phyloP scores from a whole-genome alignment of 2,329 filamentous ascomycete genomes.

The Aspergillus aculeatinus region DNA sequence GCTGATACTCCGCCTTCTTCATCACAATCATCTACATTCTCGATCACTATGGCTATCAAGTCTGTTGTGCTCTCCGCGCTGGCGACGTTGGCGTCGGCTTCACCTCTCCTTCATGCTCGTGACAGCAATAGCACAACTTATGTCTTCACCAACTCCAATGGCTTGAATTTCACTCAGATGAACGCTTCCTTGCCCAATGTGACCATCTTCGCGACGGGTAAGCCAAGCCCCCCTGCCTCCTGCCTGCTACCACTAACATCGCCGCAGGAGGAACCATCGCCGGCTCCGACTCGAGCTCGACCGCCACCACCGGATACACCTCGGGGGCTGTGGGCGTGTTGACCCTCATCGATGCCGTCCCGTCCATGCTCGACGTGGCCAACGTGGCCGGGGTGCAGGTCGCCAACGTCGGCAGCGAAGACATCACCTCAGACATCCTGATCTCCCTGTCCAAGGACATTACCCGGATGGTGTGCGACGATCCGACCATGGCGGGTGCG shows the following conservation, averaged over 20 bases:
- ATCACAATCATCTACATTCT: background rate
- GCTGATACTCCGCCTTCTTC: background rate
- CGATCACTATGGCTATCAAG: conserved; percentile 16
- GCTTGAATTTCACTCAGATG: conserved; percentile 28
- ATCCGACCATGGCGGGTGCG: conserved; percentile 25
- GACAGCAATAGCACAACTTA: conserved; percentile 20
- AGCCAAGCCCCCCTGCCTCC: background rate
- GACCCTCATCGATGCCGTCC: conserved; percentile 26
- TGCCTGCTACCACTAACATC: background rate
- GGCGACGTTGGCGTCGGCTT: conserved; percentile 21
- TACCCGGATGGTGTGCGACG: conserved; percentile 24
- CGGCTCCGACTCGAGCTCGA: conserved; percentile 25
- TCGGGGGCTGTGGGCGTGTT: conserved; percentile 25
- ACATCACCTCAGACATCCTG: conserved; percentile 25
- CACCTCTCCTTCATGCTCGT: conserved; percentile 22
- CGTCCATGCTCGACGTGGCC: conserved; percentile 26
- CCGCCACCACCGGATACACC: conserved; percentile 28
- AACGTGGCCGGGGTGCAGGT: conserved; percentile 30
- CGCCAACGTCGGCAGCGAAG: conserved; percentile 28
- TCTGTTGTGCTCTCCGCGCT: conserved; percentile 19
- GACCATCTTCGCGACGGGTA: conserved; percentile 27
- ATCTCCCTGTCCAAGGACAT: conserved; percentile 23
- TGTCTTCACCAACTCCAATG: conserved; percentile 26
- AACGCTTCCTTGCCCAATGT: conserved; percentile 27
- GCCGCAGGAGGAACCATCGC: conserved; percentile 26